Conservation (phyloP, 345 rosid genomes). For the Cardiospermum halicacabum region DNA sequence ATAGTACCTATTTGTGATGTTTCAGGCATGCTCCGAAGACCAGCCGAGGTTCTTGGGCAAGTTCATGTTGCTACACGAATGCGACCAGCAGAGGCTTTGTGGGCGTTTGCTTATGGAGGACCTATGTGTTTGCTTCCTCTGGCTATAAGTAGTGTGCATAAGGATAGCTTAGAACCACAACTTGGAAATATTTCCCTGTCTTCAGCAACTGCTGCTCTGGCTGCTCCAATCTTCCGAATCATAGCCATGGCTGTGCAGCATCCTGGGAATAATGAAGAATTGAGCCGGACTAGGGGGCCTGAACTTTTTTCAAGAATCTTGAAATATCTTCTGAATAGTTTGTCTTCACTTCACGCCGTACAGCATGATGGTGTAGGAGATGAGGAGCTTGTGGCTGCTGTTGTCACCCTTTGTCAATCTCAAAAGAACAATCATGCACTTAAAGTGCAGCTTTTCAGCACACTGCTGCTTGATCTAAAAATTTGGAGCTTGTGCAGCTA, state of each 20-base stretch:
- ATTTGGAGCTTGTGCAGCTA: constrained; percentile 97
- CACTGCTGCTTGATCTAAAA: constrained; percentile 82
- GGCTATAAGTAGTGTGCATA: constrained; percentile 62
- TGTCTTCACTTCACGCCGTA: constrained; percentile 58
- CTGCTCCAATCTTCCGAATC: constrained; percentile 87
- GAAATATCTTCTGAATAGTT: constrained; percentile 73
- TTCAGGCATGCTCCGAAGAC: constrained; percentile 76
- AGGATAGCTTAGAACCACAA: constrained; percentile 72
- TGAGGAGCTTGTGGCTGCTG: constrained; percentile 98
- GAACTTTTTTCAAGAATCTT: constrained; percentile 84
- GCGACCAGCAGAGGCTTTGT: constrained; percentile 82
- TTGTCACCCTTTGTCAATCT: constrained; percentile 87
- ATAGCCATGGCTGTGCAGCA: constrained; percentile 78
- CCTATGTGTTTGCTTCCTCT: constrained; percentile 95
- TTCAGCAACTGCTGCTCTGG: constrained; percentile 64
- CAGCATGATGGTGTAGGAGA: constrained; percentile 69
- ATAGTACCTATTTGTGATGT: constrained; percentile 17
- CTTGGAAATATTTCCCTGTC: constrained; percentile 53
- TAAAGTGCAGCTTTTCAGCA: constrained; percentile 91
- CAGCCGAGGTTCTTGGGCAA: constrained; percentile 99
- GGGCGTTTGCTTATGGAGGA: constrained; percentile 98
- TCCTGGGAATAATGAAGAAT: constrained; percentile 88
- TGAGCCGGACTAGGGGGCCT: constrained; percentile 75
- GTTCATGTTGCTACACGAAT: constrained; percentile 87
- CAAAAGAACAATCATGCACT: constrained; percentile 80